Percentiles rank a stretch among this genome's conserved stretches.
Conservation (phyloP, 2,329 filamentous ascomycete species). For the Chalaropsis ovoidea region DNA sequence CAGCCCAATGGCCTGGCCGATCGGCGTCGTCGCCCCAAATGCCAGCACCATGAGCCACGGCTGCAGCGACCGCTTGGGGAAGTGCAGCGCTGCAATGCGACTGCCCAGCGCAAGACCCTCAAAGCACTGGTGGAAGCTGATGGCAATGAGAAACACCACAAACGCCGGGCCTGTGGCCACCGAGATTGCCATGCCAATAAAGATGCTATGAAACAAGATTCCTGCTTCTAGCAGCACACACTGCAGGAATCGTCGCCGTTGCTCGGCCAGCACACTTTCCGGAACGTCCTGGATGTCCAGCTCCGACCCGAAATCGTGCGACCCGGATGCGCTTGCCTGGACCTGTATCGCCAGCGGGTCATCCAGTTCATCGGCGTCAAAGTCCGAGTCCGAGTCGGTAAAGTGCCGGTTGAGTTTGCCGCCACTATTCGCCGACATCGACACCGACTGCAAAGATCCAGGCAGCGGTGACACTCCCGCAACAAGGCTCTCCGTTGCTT, state of each 20-base stretch:
- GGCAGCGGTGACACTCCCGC: slow-evolving; percentile 50
- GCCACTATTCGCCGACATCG: slow-evolving; percentile 30
- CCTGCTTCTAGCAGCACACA: slow-evolving; percentile 72
- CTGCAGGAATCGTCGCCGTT: slow-evolving; percentile 60
- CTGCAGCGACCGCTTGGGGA: slow-evolving; percentile 59
- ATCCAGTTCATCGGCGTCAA: slow-evolving; percentile 53
- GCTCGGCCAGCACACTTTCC: slow-evolving; percentile 41
- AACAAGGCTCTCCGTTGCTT: slow-evolving; percentile 46
- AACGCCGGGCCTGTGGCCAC: slow-evolving; percentile 72
- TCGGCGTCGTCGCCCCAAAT: slow-evolving; percentile 66
- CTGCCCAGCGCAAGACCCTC: slow-evolving; percentile 67
- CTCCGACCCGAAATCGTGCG: slow-evolving; percentile 28
- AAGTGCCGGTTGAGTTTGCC: slow-evolving; percentile 18
- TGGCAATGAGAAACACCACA: slow-evolving; percentile 67
- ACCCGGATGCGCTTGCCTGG: slow-evolving; percentile 28
- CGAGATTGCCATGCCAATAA: slow-evolving; percentile 78
- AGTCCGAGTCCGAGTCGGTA: slow-evolving; percentile 37
- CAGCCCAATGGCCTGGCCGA: slow-evolving; percentile 75
- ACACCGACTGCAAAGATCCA: slow-evolving; percentile 37
- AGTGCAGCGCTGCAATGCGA: slow-evolving; percentile 73
- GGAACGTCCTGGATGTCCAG: slow-evolving; percentile 24
- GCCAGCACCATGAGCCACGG: slow-evolving; percentile 77
- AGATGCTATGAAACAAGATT: slow-evolving; percentile 75
- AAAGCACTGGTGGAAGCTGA: slow-evolving; percentile 79
- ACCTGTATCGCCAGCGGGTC: slow-evolving; percentile 23